Conservation (phyloP, 495 filamentous ascomycete species). For the Podospora didyma region DNA sequence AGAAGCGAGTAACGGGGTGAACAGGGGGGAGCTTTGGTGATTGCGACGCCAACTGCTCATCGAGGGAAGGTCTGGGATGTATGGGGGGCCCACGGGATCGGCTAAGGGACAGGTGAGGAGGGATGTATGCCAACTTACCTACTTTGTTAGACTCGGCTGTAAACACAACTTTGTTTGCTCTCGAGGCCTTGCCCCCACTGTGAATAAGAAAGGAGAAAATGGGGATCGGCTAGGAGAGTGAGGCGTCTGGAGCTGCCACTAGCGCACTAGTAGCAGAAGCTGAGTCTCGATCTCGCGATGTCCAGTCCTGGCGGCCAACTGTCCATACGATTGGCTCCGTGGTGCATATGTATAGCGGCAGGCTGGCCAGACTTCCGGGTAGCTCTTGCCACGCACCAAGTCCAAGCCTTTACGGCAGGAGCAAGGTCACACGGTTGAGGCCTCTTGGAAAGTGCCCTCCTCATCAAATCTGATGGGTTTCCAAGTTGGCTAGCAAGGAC, state of each 20-base stretch:
- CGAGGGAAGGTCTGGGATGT: not conserved
- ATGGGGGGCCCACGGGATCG: not conserved
- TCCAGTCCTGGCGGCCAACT: too few species aligned
- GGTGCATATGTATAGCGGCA: too few species aligned
- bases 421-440: too few species aligned
- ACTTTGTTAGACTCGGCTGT: not conserved
- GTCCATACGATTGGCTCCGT: too few species aligned
- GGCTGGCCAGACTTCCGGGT: too few species aligned
- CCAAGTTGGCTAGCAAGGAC: not conserved
- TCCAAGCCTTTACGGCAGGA: not conserved
- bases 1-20: slow-evolving; percentile 1
- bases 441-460: not conserved
- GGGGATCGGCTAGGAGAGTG: not conserved
- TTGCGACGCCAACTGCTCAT: not conserved
- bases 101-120: not conserved
- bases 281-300: not conserved
- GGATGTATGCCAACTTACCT: not conserved
- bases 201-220: not conserved
- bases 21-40: not conserved
- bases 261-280: not conserved
- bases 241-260: not conserved
- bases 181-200: too few species aligned
- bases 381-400: too few species aligned
- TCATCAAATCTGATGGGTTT: not conserved
- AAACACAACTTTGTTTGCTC: too few species aligned